phyloP scores from a whole-genome alignment of 768 basidiomycete genomes.

The Pleurotus eryngii region DNA sequence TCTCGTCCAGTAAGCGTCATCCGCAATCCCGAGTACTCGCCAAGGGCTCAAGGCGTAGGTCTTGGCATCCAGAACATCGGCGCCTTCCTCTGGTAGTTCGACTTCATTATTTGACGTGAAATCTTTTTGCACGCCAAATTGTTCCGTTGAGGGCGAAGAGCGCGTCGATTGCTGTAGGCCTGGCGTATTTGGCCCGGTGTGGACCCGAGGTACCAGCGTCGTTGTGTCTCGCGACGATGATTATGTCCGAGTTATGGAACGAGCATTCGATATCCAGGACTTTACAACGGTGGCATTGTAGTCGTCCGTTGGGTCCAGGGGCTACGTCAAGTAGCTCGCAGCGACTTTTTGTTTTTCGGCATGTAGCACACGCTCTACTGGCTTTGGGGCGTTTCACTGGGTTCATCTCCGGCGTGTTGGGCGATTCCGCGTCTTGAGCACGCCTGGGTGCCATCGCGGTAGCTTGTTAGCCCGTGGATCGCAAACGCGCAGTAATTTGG shows the following conservation, averaged over 20 bases:
- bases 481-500: too few species aligned
- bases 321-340: slow-evolving; percentile 47
- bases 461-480: too few species aligned
- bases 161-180: background rate
- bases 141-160: background rate
- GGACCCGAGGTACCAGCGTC: background rate
- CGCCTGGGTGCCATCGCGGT: background rate
- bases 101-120: background rate
- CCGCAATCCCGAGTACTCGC: slow-evolving; percentile 35
- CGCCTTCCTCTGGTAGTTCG: background rate
- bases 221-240: slow-evolving; percentile 15
- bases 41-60: slow-evolving; percentile 22
- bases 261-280: slow-evolving; percentile 45
- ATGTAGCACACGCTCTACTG: slow-evolving; percentile 41
- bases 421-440: background rate
- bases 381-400: slow-evolving; percentile 36
- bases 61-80: too few species aligned
- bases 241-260: slow-evolving; percentile 33
- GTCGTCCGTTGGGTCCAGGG: slow-evolving; percentile 12
- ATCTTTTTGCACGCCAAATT: background rate
- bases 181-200: background rate
- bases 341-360: slow-evolving; percentile 46
- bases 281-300: slow-evolving; percentile 48
- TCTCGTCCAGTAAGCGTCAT: slow-evolving; percentile 39
- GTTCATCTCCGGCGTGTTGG: background rate